Evolutionary conservation across 257 asterid species (phyloP).

Genomic region (Fraxinus anomala): DNA sequence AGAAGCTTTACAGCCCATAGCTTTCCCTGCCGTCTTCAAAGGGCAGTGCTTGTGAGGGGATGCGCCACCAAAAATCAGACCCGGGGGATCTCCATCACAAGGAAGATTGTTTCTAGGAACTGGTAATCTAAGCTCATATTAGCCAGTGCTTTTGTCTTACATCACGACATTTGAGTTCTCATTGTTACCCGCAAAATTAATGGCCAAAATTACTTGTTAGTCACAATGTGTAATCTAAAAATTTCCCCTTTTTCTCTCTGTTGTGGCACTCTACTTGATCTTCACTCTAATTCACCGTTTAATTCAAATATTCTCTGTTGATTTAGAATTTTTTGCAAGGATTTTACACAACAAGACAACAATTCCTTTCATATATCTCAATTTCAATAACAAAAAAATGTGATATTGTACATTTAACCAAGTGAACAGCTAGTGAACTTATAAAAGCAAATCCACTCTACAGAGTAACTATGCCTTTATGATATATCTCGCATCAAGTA

Average conservation of each 20-base stretch:
- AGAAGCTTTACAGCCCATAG: neutral
- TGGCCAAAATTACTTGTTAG: neutral
- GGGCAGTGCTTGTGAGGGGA: neutral
- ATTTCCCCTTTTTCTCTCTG: neutral
- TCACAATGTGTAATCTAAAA: neutral
- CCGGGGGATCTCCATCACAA: neutral
- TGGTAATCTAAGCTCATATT: neutral
- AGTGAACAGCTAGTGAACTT: constrained; percentile 6
- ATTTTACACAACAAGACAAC: neutral
- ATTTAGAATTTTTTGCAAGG: neutral
- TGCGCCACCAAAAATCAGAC: neutral
- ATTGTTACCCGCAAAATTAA: neutral
- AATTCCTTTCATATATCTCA: neutral
- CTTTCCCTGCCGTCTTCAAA: neutral
- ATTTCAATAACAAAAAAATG: neutral
- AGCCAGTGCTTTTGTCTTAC: neutral
- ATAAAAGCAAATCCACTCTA: constrained; percentile 12
- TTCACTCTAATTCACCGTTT: neutral
- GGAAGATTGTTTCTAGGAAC: neutral
- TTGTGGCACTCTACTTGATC: neutral
- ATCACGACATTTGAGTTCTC: neutral
- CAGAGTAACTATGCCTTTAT: neutral
- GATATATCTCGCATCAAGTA: neutral
- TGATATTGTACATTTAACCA: constrained; percentile 1
- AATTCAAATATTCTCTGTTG: neutral